Evolutionary conservation across 345 rosid species (phyloP).

Genomic region (Gossypium australe): DNA sequence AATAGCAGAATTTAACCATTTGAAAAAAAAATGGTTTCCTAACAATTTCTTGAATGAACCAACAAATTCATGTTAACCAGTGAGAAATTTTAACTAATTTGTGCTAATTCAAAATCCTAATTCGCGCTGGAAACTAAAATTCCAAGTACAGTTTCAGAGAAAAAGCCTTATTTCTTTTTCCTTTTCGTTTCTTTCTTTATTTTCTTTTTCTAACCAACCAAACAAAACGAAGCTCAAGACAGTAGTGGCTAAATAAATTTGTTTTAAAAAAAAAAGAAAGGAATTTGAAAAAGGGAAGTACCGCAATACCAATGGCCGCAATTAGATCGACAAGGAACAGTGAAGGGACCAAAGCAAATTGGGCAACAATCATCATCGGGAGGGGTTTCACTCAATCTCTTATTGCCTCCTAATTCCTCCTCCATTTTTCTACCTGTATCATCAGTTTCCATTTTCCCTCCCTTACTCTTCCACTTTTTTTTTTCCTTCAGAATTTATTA

Average conservation of each 20-base stretch:
- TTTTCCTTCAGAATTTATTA: not conserved
- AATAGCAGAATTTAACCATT: no score
- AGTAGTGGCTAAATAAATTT: not conserved
- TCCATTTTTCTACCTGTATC: constrained; percentile 7
- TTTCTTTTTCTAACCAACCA: not conserved
- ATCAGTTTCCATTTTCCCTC: not conserved
- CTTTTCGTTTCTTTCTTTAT: not conserved
- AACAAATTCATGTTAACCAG: not conserved
- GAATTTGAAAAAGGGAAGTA: constrained; percentile 21
- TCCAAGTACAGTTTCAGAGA: not conserved
- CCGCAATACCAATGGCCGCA: constrained; percentile 98
- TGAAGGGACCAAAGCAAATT: constrained; percentile 63
- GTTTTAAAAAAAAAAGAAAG: not conserved
- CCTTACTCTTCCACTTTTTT: not conserved
- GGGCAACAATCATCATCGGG: constrained; percentile 82
- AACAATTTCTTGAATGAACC: not conserved
- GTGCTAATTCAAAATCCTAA: not conserved
- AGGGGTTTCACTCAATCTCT: constrained; percentile 35
- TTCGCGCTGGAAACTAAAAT: not conserved
- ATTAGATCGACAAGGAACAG: constrained; percentile 62
- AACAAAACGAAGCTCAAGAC: not conserved
- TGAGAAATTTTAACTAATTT: not conserved
- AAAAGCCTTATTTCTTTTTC: not conserved
- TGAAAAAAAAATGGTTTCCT: not conserved
- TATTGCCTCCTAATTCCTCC: constrained; percentile 12